Evolutionary conservation across 1,284 basidiomycete species (phyloP), one percentile per base, ranked within the genome.

Genomic region (Takashimella koratensis): DNA sequence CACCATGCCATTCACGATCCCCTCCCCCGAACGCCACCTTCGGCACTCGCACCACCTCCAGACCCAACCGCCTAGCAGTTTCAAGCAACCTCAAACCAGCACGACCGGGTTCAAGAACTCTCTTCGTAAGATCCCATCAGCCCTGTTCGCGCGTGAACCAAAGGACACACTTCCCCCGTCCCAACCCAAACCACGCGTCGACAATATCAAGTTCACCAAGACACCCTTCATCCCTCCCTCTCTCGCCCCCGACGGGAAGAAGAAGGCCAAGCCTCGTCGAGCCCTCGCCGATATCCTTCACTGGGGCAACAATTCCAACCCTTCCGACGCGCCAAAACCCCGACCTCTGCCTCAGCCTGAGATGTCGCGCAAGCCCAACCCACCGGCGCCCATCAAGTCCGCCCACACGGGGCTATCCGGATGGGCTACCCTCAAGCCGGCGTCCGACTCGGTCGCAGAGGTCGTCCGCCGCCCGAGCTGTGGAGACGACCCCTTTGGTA

Each of bases 401-500:
- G 4, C 43, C 49, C 10, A 30, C 43, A 41, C 56, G 52, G 20
- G 19, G 43, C 26, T 36, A 16, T 36, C 30, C 8, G 30, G 30
- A 8, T 36, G 30, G 30, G 30, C 16, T 16, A 36, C 30, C 8
- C 30, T 36, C 30, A 36, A 36, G 16, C 30, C 47, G 51, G 40
- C 53, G 55, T 10, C 53, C 53, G 12, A 16, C 41, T n/a, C 25
- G 11, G 24, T 47, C 36, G 19, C 39, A 43, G 25, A 39, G 20
- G 21, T 16, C 22, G 20, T n/a, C 24, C 43, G 52, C 44, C 53
- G 59, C 6, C 63, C 70, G 1, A 70, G 67, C 40, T 67, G 71
- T 45, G 66, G 65, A 10, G 66, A 64, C 24, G 71, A 74, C 40
- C 71, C 71, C 2, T 74, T 74, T 42, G 51, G 53, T 4, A 48